Evolutionary conservation across 2,329 filamentous ascomycete genomes (phyloP).

Genomic region (Sclerotinia nivalis): DNA sequence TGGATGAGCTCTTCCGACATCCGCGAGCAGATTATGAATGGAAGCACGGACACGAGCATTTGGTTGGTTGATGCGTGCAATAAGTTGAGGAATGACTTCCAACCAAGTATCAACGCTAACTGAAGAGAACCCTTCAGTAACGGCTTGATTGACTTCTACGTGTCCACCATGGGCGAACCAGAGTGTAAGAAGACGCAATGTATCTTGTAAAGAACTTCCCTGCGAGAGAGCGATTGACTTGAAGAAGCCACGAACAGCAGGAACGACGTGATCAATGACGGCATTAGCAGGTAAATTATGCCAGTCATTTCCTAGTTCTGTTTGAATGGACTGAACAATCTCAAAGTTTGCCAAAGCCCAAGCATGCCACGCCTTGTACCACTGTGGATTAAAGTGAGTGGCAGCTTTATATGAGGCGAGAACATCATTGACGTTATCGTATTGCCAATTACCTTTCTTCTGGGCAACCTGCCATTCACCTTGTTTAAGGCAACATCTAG

Average conservation of each 20-base stretch:
- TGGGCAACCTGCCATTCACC: slow-evolving; percentile 92
- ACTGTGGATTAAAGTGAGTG: slow-evolving; percentile 89
- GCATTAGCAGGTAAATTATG: slow-evolving; percentile 60
- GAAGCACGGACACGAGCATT: slow-evolving; percentile 85
- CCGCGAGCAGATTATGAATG: slow-evolving; percentile 87
- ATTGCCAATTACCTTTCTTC: slow-evolving; percentile 85
- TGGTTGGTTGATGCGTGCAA: slow-evolving; percentile 95
- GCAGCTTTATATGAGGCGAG: slow-evolving; percentile 88
- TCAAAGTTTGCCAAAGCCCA: slow-evolving; percentile 99
- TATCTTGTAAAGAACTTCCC: slow-evolving; percentile 93
- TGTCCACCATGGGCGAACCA: slow-evolving; percentile 96
- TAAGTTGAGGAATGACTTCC: slow-evolving; percentile 95
- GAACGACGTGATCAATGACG: slow-evolving; percentile 85
- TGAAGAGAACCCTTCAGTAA: slow-evolving; percentile 86
- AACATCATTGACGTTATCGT: slow-evolving; percentile 83
- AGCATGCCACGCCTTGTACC: slow-evolving; percentile 99
- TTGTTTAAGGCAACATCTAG: slow-evolving; percentile 93
- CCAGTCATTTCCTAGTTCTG: slow-evolving; percentile 33
- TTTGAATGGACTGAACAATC: slow-evolving; percentile 77
- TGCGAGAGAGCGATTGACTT: slow-evolving; percentile 91
- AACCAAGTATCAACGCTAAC: slow-evolving; percentile 98
- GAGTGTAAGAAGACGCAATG: slow-evolving; percentile 83
- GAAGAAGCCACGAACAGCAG: slow-evolving; percentile 94
- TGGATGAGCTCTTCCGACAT: slow-evolving; percentile 91
- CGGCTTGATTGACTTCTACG: slow-evolving; percentile 80